Conservation (phyloP, 495 filamentous ascomycete species). For the Lasiosphaeriaceae sp. region DNA sequence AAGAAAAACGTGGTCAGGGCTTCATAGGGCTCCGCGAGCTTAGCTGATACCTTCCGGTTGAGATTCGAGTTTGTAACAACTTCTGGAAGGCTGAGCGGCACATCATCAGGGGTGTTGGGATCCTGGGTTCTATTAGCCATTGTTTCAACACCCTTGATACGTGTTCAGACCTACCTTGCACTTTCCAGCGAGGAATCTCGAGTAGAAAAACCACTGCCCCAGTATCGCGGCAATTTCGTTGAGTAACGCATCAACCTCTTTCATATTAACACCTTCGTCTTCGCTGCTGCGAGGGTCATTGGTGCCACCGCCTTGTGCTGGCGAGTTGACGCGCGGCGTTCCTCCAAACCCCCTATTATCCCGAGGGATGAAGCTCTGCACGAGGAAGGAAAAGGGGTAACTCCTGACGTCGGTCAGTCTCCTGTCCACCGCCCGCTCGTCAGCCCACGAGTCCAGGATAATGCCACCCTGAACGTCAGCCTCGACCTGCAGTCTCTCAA, state of each 20-base stretch:
- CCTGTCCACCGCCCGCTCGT: conserved; percentile 78
- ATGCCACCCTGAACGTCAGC: conserved; percentile 98
- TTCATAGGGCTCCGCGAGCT: conserved; percentile 75
- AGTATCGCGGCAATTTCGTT: conserved; percentile 89
- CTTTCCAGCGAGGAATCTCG: conserved; percentile 81
- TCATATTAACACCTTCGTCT: conserved; percentile 93
- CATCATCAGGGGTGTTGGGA: conserved; percentile 39
- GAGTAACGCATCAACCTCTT: conserved; percentile 81
- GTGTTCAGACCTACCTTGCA: conserved; percentile 53
- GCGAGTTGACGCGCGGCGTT: conserved; percentile 56
- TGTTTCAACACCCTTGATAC: conserved; percentile 3
- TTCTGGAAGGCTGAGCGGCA: conserved; percentile 55
- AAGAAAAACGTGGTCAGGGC: conserved; percentile 92
- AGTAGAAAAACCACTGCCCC: conserved; percentile 88
- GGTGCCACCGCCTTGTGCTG: conserved; percentile 55
- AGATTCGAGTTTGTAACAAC: conserved; percentile 74
- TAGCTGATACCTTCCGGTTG: conserved; percentile 66
- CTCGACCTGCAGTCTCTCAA: conserved; percentile 88
- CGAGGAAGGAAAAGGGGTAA: conserved; percentile 94
- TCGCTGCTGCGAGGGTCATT: conserved; percentile 55
- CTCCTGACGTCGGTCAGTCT: conserved; percentile 91
- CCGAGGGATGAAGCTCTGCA: conserved; percentile 81
- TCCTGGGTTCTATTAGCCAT: conserved; percentile 33
- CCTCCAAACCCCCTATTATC: conserved; percentile 52
- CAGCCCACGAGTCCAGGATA: conserved; percentile 89